Evolutionary conservation across 805 yeast species (phyloP).

Genomic region (Nakazawaea ambrosiae): DNA sequence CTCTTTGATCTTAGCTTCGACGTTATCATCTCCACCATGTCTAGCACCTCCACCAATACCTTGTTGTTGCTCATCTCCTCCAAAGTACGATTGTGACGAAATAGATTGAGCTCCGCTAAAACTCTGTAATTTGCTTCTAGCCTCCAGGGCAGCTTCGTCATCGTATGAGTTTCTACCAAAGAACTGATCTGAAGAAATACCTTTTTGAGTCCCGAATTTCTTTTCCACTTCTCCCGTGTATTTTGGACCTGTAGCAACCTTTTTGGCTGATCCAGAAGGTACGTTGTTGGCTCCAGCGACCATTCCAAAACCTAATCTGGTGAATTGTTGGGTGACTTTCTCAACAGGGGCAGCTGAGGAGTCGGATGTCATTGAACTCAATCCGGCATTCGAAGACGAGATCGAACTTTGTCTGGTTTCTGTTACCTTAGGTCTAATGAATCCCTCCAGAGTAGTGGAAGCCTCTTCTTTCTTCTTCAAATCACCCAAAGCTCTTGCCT

Average conservation of each 20-base stretch:
- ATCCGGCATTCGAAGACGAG: slow-evolving; percentile 14
- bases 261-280: slow-evolving; percentile 26
- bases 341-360: slow-evolving; percentile 24
- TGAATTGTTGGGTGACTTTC: slow-evolving; percentile 60
- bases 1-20: slow-evolving; percentile 48
- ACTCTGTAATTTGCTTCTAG: slow-evolving; percentile 68
- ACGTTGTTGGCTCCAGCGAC: slow-evolving; percentile 46
- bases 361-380: slow-evolving; percentile 6
- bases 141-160: slow-evolving; percentile 71
- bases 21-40: slow-evolving; percentile 30
- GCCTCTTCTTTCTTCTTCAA: slow-evolving; percentile 9
- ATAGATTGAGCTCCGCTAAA: slow-evolving; percentile 86
- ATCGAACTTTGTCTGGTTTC: slow-evolving; percentile 11
- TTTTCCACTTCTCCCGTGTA: slow-evolving; percentile 70
- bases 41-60: slow-evolving; percentile 19
- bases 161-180: slow-evolving; percentile 87
- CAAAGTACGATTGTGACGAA: slow-evolving; percentile 89
- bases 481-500: slow-evolving; percentile 43
- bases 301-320: slow-evolving; percentile 90
- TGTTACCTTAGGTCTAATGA: slow-evolving; percentile 8
- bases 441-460: neutral
- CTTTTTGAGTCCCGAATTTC: slow-evolving; percentile 86
- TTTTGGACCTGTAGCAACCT: slow-evolving; percentile 46
- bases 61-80: slow-evolving; percentile 50
- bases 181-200: slow-evolving; percentile 90